Base-by-base conservation (phyloP, 176 grass and related monocot species). In the Stipa capillata region DNA sequence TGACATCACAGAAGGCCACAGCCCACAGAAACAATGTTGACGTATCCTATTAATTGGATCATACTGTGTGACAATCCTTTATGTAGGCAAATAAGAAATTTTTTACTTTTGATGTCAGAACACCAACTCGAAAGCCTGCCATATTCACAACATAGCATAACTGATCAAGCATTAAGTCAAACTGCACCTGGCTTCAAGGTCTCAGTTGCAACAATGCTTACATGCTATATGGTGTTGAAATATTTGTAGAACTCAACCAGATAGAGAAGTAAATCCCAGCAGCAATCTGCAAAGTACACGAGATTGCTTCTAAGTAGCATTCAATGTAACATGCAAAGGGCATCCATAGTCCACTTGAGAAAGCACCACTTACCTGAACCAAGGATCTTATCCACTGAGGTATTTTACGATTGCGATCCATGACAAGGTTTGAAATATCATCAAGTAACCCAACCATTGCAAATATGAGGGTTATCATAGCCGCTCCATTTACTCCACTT, bases 141-240 rank as follows among this genome's bases (percentile, higher is more conserved):
- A 37, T 0, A 62, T 62, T 51, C 2, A 50, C 29, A 57, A 50
- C 14, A 62, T 25, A n/a, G 9, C n/a, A 35, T 50, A 82, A 82
- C 15, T 49, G 67, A 61, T 51, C 21, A 61, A 72, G 29, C 8
- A 73, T 16, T 36, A 49, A 61, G 31, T 17, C 7, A 72, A 61
- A 37, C 68, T 60, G 13, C 21, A 73, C 42, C 24, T 37, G 21
- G n/a, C 37, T 60, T 51, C 9, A 37, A 61, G 28, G 15, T 36
- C 45, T 47, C 16, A 62, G 52, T 69, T 37, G 65, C 36, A 75
- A 17, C 0, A 61, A 80, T 89, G 44, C 82, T 88, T 98, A 98
- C 96, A 72, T 98, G 90, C 37, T 91, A 84, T 98, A 98, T 67
- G 92, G 90, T 76, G 92, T 94, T 35, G 83, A 87, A 84, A 98